phyloP scores from a whole-genome alignment of 2,329 filamentous ascomycete species.

The Ophiocordyceps camponoti-rufipedis region DNA sequence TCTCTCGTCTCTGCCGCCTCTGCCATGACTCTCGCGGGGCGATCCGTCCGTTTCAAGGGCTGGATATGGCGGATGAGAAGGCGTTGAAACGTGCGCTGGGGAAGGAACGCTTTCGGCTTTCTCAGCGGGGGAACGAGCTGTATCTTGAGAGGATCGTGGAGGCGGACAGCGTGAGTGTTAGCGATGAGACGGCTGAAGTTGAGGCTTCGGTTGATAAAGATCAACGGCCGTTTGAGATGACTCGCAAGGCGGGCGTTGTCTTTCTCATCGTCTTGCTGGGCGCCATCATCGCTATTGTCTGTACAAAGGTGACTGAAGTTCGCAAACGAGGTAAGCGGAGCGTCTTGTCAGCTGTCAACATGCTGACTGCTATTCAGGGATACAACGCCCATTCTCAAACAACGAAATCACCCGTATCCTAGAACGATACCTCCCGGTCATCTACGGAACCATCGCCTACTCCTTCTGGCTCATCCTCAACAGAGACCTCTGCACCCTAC shows the following conservation, averaged over 20 bases:
- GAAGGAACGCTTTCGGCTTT: constrained; percentile 5
- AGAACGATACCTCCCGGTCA: constrained; percentile 33
- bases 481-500: constrained; percentile 30
- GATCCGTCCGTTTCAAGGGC: background rate
- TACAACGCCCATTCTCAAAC: constrained; percentile 11
- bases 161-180: background rate
- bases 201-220: background rate
- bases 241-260: background rate
- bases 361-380: constrained; percentile 6
- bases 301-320: background rate
- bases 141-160: background rate
- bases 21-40: constrained; percentile 3
- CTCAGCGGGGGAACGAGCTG: background rate
- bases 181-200: background rate
- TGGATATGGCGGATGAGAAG: constrained; percentile 6
- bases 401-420: constrained; percentile 19
- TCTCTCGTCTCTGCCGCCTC: constrained; percentile 6
- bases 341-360: too few species aligned
- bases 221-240: constrained; percentile 4
- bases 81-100: background rate
- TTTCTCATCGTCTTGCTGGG: background rate
- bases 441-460: constrained; percentile 35
- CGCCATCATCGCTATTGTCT: background rate
- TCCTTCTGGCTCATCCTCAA: constrained; percentile 38
- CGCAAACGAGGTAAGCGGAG: background rate